phyloP scores from a whole-genome alignment of 2,329 filamentous ascomycete genomes.

The Cercospora sesami region DNA sequence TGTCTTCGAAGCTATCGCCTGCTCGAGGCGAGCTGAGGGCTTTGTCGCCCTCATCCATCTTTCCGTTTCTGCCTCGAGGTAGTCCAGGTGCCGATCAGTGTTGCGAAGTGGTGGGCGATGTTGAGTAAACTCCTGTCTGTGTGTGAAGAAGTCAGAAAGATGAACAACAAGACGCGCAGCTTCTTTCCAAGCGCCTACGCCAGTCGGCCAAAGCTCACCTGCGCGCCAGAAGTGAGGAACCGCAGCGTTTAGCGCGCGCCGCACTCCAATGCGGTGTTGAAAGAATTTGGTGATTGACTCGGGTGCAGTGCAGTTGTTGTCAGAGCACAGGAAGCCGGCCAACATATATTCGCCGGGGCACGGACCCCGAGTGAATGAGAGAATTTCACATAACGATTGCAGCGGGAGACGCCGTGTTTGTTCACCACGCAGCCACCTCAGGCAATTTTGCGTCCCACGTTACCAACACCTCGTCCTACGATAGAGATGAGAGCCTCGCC shows the following conservation, averaged over 20 bases:
- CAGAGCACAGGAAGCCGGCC: background rate
- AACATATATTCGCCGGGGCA: background rate
- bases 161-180: background rate
- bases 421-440: conserved; percentile 27
- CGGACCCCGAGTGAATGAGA: background rate
- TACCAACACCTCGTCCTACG: conserved; percentile 89
- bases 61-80: background rate
- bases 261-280: background rate
- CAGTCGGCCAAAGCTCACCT: conserved; percentile 9
- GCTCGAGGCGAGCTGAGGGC: background rate
- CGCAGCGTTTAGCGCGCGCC: background rate
- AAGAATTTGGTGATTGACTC: background rate
- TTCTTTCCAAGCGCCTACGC: background rate
- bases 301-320: background rate
- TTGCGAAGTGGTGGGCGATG: background rate
- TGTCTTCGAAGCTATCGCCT: background rate
- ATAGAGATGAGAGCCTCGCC: conserved; percentile 82
- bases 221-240: conserved; percentile 8
- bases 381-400: conserved; percentile 2
- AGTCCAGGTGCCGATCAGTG: background rate
- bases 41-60: conserved; percentile 9
- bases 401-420: background rate
- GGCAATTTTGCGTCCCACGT: conserved; percentile 87
- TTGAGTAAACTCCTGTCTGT: background rate
- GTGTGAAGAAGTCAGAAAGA: background rate